Conservation (phyloP, 352 stramenopile species). For the Phytophthora capsici region DNA sequence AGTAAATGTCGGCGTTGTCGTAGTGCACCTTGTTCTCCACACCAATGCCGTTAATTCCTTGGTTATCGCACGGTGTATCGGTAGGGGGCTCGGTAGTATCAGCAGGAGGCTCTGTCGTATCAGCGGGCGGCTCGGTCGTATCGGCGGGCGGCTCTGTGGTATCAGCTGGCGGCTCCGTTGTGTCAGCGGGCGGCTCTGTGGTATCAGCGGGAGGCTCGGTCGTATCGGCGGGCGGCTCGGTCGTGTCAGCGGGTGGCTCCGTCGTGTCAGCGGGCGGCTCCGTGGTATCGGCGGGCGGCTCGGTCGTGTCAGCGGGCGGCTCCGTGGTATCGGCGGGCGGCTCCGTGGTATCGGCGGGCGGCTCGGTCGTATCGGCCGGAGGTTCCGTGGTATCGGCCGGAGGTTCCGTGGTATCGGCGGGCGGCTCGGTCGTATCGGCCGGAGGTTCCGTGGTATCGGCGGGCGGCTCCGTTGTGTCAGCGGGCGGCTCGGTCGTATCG, state of each 20-base stretch:
- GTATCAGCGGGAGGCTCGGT: no score
- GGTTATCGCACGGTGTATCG: not conserved
- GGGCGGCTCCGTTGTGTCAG: no score
- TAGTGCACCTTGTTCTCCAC: constrained; percentile 15
- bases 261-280: no score
- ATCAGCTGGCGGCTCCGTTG: not conserved
- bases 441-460: no score
- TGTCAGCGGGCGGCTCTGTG: not conserved
- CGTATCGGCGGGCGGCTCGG: no score
- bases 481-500: not conserved
- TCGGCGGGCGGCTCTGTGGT: not conserved
- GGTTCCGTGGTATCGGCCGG: no score
- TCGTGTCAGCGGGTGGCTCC: no score
- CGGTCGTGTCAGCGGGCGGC: no score
- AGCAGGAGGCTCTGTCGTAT: not conserved
- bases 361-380: not conserved
- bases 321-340: not conserved
- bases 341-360: not conserved
- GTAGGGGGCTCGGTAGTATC: not conserved
- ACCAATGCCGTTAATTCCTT: constrained; percentile 6
- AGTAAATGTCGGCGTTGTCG: not conserved
- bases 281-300: not conserved
- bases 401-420: not conserved
- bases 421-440: not conserved
- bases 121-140: not conserved